These are phyloP conservation scores for Talaromyces rugulosus DNA, from an alignment of 2,329 filamentous ascomycete species.

Conservation along the genomic window DNA sequence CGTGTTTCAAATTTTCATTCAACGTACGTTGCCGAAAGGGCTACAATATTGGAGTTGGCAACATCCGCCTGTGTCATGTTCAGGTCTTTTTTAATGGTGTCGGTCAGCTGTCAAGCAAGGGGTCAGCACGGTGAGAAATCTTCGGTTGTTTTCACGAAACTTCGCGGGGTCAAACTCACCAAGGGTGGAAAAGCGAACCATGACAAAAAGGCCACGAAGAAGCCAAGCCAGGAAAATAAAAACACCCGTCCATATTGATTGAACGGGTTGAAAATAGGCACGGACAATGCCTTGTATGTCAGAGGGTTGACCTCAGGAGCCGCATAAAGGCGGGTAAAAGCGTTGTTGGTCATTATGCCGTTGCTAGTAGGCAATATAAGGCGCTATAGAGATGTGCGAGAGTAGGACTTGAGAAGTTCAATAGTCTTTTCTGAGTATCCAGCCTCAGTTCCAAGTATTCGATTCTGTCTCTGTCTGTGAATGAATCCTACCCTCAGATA, in stretches of 20 bases:
- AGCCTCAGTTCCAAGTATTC: background rate
- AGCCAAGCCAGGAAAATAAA: conserved; percentile 84
- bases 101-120: conserved; percentile 49
- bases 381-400: background rate
- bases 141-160: background rate
- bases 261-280: conserved; percentile 73
- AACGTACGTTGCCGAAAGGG: conserved; percentile 63
- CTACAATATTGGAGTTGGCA: conserved; percentile 87
- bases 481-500: background rate
- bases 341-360: conserved; percentile 18
- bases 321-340: conserved; percentile 25
- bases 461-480: background rate
- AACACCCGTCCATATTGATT: conserved; percentile 82
- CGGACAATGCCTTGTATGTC: conserved; percentile 75
- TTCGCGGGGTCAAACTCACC: conserved; percentile 43
- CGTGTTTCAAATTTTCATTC: background rate
- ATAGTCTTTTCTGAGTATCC: background rate
- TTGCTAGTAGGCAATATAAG: background rate
- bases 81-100: conserved; percentile 77
- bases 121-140: background rate
- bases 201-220: conserved; percentile 83
- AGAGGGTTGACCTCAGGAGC: conserved; percentile 76
- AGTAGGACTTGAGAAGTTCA: background rate
- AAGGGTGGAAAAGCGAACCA: conserved; percentile 88
- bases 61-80: conserved; percentile 66